Evolutionary conservation across 257 asterid genomes (phyloP).

Genomic region (Solanum etuberosum): DNA sequence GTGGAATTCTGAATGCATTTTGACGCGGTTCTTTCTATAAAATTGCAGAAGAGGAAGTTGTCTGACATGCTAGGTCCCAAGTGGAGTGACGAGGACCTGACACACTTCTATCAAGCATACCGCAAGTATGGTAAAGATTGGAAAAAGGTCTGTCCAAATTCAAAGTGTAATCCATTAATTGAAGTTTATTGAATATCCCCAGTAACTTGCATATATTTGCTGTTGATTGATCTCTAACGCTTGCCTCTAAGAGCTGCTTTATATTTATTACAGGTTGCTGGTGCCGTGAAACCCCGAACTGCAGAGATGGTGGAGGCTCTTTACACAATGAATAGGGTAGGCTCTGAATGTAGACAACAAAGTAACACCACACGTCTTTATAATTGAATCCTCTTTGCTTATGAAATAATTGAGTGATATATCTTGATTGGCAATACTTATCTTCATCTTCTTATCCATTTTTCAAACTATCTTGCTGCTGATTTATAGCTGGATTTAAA

Average conservation of each 20-base stretch:
- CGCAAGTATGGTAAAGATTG: constrained; percentile 75
- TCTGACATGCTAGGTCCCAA: constrained; percentile 65
- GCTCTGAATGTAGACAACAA: neutral
- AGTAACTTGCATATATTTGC: neutral
- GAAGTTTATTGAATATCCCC: neutral
- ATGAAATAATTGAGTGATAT: neutral
- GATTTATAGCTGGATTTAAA: neutral
- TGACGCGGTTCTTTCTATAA: neutral
- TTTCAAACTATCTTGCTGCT: neutral
- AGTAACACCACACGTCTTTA: neutral
- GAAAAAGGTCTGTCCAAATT: constrained; percentile 53
- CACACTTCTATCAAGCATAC: constrained; percentile 70
- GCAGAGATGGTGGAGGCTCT: constrained; percentile 79
- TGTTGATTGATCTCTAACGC: neutral
- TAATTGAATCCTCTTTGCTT: neutral
- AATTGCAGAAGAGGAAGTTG: constrained; percentile 72
- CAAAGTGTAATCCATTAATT: neutral
- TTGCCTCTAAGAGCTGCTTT: neutral
- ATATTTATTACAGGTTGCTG: constrained; percentile 48
- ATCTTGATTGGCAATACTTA: neutral
- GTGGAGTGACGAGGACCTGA: constrained; percentile 74
- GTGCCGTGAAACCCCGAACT: constrained; percentile 52
- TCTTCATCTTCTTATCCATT: neutral
- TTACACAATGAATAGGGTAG: constrained; percentile 39
- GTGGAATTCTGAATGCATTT: neutral